Percentiles rank a stretch among this genome's conserved stretches.
phyloP scores from a whole-genome alignment of 768 basidiomycete genomes.

The Pleurotus platypus region DNA sequence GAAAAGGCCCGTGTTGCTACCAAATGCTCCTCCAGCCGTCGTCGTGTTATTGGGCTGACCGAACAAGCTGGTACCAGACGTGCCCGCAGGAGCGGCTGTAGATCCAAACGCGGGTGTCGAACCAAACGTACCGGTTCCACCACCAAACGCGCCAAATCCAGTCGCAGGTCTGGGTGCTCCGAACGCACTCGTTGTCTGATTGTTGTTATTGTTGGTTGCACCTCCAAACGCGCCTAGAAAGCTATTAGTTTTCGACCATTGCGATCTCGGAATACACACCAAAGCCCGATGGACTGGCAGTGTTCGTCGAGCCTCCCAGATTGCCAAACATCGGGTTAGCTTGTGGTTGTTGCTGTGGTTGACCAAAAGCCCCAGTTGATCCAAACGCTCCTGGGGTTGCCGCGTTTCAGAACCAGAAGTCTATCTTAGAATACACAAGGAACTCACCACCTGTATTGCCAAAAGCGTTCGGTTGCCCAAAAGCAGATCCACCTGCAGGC shows the following conservation, averaged over 20 bases:
- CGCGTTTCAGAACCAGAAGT: conserved; percentile 21
- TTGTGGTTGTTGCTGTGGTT: conserved; percentile 56
- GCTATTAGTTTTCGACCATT: conserved; percentile 15
- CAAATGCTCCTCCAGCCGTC: too few relatives aligned
- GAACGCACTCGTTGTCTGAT: conserved; percentile 41
- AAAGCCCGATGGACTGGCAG: conserved; percentile 32
- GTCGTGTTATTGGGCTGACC: conserved; percentile 44
- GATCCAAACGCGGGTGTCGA: conserved; percentile 45
- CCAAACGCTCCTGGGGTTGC: conserved; percentile 44
- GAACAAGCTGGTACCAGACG: conserved; percentile 45
- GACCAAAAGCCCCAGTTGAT: conserved; percentile 54
- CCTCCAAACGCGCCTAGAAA: conserved; percentile 41
- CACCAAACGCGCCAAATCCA: conserved; percentile 76
- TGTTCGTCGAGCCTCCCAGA: conserved; percentile 32
- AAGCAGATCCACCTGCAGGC: conserved; percentile 58
- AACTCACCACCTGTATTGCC: conserved; percentile 19
- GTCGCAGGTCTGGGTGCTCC: conserved; percentile 65
- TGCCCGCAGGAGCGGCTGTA: conserved; percentile 30
- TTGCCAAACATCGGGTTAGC: conserved; percentile 84
- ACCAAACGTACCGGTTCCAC: conserved; percentile 50
- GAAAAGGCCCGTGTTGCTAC: conserved; percentile 39
- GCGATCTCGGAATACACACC: conserved; percentile 31
- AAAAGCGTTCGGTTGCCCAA: conserved; percentile 26
- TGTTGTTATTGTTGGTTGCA: conserved; percentile 22
- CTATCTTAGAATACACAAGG: conserved; percentile 16